Evolutionary conservation across 257 asterid genomes (phyloP).

Genomic region (Plantago ovata): DNA sequence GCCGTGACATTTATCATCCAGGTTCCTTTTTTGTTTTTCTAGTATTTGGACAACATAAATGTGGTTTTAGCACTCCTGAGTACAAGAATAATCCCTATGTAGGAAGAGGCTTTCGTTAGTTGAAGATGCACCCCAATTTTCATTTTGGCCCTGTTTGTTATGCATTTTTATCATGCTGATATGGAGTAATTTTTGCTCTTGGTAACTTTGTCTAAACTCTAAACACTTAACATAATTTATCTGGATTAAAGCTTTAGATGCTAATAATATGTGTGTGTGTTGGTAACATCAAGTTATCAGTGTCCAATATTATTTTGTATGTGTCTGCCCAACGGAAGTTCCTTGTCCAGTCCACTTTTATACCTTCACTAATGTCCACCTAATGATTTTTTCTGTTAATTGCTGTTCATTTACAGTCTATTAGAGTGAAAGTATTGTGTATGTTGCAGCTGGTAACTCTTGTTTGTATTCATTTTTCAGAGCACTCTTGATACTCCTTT

Average conservation of each 20-base stretch:
- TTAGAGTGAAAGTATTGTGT: constrained; percentile 6
- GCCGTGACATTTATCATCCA: constrained; percentile 72
- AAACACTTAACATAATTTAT: neutral
- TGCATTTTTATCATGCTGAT: constrained; percentile 6
- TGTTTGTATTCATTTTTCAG: constrained; percentile 37
- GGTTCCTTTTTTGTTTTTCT: constrained; percentile 35
- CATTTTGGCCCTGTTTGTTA: neutral
- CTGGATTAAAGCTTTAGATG: too few relatives aligned
- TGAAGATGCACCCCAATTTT: constrained; percentile 9
- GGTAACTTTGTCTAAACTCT: neutral
- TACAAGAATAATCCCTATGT: neutral
- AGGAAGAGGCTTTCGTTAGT: neutral
- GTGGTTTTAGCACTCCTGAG: constrained; percentile 8
- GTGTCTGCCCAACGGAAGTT: neutral
- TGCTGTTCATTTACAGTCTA: constrained; percentile 4
- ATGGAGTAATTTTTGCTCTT: neutral
- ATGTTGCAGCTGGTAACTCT: constrained; percentile 20
- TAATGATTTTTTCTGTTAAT: neutral
- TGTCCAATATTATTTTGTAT: neutral
- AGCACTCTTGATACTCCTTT: constrained; percentile 69
- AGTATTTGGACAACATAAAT: constrained; percentile 5
- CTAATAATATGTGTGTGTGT: neutral
- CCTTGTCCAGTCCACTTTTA: neutral
- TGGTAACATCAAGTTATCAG: neutral
- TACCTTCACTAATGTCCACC: neutral